Evolutionary conservation across 306 rosid genomes (phyloP).

Genomic region (Castanea mollissima): DNA sequence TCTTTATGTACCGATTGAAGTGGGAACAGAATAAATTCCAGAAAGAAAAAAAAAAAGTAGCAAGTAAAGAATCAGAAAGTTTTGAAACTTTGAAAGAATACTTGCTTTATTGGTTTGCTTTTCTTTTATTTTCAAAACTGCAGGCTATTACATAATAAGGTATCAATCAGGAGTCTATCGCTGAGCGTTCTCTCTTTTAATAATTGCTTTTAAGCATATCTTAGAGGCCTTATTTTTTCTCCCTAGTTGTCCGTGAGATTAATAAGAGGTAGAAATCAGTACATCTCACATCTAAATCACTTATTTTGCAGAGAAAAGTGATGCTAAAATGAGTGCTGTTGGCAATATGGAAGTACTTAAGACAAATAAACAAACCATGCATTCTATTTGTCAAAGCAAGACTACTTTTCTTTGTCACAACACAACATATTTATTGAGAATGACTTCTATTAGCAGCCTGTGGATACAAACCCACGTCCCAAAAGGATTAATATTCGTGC

Average conservation of each 20-base stretch:
- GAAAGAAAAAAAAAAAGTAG: slow-evolving; percentile 9
- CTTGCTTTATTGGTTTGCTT: slow-evolving; percentile 22
- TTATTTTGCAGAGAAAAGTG: slow-evolving; percentile 1
- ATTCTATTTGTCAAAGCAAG: slow-evolving; percentile 1
- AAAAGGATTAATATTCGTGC: slow-evolving; percentile 40
- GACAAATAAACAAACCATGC: not conserved
- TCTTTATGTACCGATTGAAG: slow-evolving; percentile 43
- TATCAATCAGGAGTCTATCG: not conserved
- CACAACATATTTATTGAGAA: slow-evolving; percentile 1
- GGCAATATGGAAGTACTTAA: not conserved
- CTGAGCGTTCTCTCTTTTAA: not conserved
- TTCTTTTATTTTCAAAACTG: not conserved
- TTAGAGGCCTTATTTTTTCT: too few relatives aligned
- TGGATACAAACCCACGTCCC: not conserved
- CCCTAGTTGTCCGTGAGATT: not conserved
- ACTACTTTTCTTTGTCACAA: not conserved
- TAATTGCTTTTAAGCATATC: not conserved
- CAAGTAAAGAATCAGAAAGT: slow-evolving; percentile 40
- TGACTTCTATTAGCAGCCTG: slow-evolving; percentile 7
- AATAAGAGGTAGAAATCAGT: not conserved
- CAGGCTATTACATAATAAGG: not conserved
- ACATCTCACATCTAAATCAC: not conserved
- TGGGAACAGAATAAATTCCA: slow-evolving; percentile 74
- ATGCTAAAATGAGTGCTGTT: slow-evolving; percentile 12
- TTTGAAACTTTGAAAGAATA: slow-evolving; percentile 20